These are phyloP conservation scores for Stromatinia cepivora DNA, from an alignment of 2,329 filamentous ascomycete genomes.

Conservation along the genomic window DNA sequence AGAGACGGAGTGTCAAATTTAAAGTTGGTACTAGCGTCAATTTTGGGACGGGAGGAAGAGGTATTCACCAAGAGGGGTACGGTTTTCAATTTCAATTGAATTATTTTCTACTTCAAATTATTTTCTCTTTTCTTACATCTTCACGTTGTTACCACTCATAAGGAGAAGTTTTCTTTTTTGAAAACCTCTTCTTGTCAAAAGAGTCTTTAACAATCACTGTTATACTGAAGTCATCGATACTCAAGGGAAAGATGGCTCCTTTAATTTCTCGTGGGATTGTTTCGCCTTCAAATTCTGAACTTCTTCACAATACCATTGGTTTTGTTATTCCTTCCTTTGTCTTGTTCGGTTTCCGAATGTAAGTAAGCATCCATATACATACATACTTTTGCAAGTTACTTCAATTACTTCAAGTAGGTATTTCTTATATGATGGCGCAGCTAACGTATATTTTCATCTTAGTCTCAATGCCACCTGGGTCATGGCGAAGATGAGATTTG, in stretches of 20 bases:
- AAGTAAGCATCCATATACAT: slow-evolving; percentile 17
- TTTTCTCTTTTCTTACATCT: not conserved
- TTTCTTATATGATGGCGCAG: not conserved
- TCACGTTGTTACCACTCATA: too few relatives aligned
- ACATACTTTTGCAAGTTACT: not conserved
- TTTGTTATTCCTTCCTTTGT: slow-evolving; percentile 30
- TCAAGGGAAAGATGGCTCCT: not conserved
- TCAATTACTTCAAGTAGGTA: too few relatives aligned
- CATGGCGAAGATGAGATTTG: slow-evolving; percentile 32
- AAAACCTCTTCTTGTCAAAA: not conserved
- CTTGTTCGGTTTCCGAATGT: slow-evolving; percentile 30
- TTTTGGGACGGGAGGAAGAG: slow-evolving; percentile 2
- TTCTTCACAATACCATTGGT: slow-evolving; percentile 32
- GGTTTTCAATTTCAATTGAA: not conserved
- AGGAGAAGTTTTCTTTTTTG: not conserved
- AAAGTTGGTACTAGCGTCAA: slow-evolving; percentile 20
- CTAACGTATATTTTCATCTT: not conserved
- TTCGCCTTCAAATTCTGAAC: slow-evolving; percentile 29
- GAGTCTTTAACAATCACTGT: not conserved
- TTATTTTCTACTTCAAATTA: not conserved
- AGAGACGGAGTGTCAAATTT: slow-evolving; percentile 20
- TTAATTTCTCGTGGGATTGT: slow-evolving; percentile 23
- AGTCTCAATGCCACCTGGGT: slow-evolving; percentile 31
- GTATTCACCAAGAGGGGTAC: not conserved
- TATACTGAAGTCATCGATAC: not conserved